Base-by-base conservation (phyloP, 2,329 filamentous ascomycete species). In the Colletotrichum gloeosporioides region DNA sequence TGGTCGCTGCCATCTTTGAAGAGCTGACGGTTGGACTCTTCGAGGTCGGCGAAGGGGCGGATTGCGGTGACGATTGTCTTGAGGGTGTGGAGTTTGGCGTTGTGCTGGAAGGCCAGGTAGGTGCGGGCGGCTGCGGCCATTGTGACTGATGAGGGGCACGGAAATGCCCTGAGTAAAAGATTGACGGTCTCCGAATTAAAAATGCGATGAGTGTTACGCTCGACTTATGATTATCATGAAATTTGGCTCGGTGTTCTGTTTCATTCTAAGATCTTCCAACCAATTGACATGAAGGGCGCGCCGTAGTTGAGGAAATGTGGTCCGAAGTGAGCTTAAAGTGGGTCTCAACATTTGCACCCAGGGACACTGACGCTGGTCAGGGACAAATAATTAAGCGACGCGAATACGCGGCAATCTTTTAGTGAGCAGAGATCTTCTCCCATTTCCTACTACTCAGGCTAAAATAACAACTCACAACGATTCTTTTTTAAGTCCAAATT, bases 1-100 rank as follows among this genome's bases (percentile, higher is more conserved):
- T 88, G 82, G 7, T 89, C 86, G 10, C 81, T 81, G 6, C 85
- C 88, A 15, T 89, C 84, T 81, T 94, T 94, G 86, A 92, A 92
- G 12, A 94, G 88, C 8, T 84, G 81, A 68, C 85, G 88, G 72
- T 91, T 90, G 36, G 85, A 83, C 39, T 89, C 85, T 4, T 90
- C 86, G 1, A 94, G 87, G 3, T 84, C 81, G 1, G 85, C 80
- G 76, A 92, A 88, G 0, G 90, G 86, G 2, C 84, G 83, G 39
- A 93, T 83, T 8, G 88, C 87, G 6, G 85, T 84, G 29, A 92
- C 82, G 3, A 81, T 80, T 1, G 88, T 88, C 29, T 83, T 80
- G 32, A 90, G 85, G 1, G 80, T 85, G 73, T 86, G 80, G 3
- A 90, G 84, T 72, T 86, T 86, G 16, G 83, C 84, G 73, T 89